Percentiles rank a stretch among this genome's conserved stretches.
phyloP scores from a whole-genome alignment of 805 yeast species.

The Suhomyces kilbournensis region DNA sequence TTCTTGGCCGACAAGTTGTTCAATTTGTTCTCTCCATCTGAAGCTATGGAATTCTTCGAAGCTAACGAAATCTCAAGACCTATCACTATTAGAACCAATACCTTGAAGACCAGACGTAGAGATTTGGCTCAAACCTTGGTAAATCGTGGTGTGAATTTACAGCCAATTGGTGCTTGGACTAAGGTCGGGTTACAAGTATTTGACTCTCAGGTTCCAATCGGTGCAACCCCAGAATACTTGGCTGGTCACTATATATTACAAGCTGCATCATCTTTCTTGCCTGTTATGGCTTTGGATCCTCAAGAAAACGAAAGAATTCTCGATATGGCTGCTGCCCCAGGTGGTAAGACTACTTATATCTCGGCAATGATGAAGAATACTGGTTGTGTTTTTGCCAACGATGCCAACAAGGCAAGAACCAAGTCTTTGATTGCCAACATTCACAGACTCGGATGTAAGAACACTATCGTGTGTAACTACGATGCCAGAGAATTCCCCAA shows the following conservation, averaged over 20 bases:
- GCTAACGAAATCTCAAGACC: constrained; percentile 98
- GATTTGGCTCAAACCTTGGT: constrained; percentile 93
- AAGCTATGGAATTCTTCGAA: constrained; percentile 97
- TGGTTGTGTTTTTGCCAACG: constrained; percentile 96
- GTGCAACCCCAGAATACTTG: constrained; percentile 98
- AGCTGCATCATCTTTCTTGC: constrained; percentile 97
- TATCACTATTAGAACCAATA: constrained; percentile 95
- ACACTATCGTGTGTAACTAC: constrained; percentile 93
- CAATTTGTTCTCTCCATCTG: constrained; percentile 87
- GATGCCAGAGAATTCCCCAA: constrained; percentile 98
- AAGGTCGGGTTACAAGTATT: constrained; percentile 96
- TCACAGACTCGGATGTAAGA: constrained; percentile 94
- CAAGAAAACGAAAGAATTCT: constrained; percentile 92
- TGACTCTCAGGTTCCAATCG: constrained; percentile 99
- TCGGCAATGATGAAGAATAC: constrained; percentile 97
- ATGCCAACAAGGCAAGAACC: constrained; percentile 93
- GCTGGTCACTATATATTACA: constrained; percentile 97
- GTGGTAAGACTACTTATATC: constrained; percentile 95
- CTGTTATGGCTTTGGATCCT: constrained; percentile 97
- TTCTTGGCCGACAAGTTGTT: constrained; percentile 92
- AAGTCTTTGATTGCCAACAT: constrained; percentile 95
- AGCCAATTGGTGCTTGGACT: constrained; percentile 97
- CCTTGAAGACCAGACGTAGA: constrained; percentile 89
- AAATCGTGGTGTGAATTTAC: constrained; percentile 94
- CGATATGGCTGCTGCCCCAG: constrained; percentile 99